Percentiles rank a stretch among this genome's conserved stretches.
Conservation (phyloP, 495 filamentous ascomycete species). For the Daldinia loculata region DNA sequence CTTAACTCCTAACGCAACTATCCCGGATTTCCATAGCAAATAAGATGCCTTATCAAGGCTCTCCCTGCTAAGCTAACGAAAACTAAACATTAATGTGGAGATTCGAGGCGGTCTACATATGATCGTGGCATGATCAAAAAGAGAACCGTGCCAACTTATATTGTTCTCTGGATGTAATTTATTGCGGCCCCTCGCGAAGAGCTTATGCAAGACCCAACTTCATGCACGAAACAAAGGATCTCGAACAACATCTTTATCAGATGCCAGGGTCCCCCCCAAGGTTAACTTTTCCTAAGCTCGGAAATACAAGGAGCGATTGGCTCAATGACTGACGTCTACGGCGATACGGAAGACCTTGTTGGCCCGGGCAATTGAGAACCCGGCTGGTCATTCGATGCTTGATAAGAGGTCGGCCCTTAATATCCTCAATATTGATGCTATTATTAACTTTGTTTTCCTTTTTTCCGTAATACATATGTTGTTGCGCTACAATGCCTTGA, state of each 20-base stretch:
- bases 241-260: background rate
- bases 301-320: background rate
- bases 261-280: background rate
- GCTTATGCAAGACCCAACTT: conserved; percentile 1
- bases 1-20: background rate
- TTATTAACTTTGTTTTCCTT: conserved; percentile 4
- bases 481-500: background rate
- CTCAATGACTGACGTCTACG: conserved; percentile 5
- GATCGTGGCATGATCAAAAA: background rate
- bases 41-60: background rate
- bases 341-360: conserved; percentile 28
- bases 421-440: background rate
- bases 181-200: background rate
- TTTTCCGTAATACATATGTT: background rate
- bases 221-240: background rate
- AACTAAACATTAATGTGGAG: background rate
- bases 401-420: background rate
- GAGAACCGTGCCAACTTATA: conserved; percentile 1
- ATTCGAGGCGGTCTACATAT: background rate
- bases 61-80: background rate
- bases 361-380: conserved; percentile 37
- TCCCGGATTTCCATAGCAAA: background rate
- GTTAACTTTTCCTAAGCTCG: background rate
- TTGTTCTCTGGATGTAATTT: background rate
- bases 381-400: conserved; percentile 18